A percentile compares a stretch with the other conserved stretches of the same genome.
These are phyloP conservation scores for Sporothrix inflata DNA, from an alignment of 2,329 filamentous ascomycete genomes.

Conservation along the genomic window DNA sequence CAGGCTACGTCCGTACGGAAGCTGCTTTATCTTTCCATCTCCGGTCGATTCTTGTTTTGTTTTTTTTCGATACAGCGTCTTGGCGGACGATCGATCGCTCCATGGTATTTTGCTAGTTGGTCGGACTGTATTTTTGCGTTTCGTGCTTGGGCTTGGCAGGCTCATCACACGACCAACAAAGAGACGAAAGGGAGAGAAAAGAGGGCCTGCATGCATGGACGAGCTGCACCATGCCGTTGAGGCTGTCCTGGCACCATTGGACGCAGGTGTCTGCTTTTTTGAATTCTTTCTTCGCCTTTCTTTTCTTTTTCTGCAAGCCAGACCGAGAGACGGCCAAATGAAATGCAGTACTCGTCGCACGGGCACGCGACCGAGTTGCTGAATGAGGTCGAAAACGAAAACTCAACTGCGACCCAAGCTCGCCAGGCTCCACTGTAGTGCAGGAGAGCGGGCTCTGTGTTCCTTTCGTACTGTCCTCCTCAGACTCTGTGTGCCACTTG, in stretches of 20 bases:
- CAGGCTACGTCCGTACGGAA: neutral
- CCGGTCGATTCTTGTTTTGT: neutral
- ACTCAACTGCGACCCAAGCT: neutral
- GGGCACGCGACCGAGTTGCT: neutral
- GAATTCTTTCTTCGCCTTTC: neutral
- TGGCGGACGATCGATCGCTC: neutral
- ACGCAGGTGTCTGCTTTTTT: neutral
- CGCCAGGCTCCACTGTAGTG: neutral
- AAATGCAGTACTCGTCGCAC: neutral
- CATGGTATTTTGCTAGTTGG: neutral
- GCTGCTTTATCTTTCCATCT: neutral
- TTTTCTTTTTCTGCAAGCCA: neutral
- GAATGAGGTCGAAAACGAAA: neutral
- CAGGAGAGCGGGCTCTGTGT: neutral
- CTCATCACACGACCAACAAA: slow-evolving; percentile 14
- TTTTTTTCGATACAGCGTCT: neutral
- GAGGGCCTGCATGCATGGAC: slow-evolving; percentile 9
- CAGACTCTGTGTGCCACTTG: neutral
- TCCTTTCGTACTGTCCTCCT: neutral
- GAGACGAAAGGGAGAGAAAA: neutral
- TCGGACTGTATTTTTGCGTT: neutral
- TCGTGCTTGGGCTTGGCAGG: slow-evolving; percentile 7
- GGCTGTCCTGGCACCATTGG: neutral
- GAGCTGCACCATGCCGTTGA: neutral
- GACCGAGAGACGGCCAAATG: neutral